Conservation (phyloP, 257 asterid genomes). For the Rehmannia glutinosa region DNA sequence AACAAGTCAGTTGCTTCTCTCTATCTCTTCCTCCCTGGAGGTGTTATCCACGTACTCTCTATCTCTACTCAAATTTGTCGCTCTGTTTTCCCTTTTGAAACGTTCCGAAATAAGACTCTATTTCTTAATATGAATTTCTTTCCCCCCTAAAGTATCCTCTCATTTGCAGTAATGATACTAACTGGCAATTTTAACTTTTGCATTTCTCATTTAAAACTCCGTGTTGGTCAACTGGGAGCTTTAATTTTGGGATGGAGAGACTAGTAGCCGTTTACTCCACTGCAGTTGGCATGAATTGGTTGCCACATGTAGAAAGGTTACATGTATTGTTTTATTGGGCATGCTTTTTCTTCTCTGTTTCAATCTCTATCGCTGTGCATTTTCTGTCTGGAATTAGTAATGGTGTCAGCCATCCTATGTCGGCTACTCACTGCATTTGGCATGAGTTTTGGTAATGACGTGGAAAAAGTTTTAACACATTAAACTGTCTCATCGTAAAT, state of each 20-base stretch:
- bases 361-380: no score
- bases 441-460: background rate
- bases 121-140: background rate
- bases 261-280: background rate
- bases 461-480: background rate
- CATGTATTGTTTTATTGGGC: background rate
- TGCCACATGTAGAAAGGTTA: background rate
- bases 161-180: background rate
- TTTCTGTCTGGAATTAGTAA: background rate
- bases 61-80: no score
- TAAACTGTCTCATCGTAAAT: background rate
- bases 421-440: background rate
- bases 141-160: background rate
- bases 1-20: no score
- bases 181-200: background rate
- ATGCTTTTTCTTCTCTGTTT: background rate
- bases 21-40: background rate
- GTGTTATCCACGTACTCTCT: background rate
- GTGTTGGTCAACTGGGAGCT: background rate
- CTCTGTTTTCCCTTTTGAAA: no score
- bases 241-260: background rate
- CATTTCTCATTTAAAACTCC: background rate
- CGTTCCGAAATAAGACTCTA: background rate
- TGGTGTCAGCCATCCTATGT: background rate
- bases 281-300: no score